Conservation (phyloP, 371 early-diverging fungal species). For the Mycotypha africana region DNA sequence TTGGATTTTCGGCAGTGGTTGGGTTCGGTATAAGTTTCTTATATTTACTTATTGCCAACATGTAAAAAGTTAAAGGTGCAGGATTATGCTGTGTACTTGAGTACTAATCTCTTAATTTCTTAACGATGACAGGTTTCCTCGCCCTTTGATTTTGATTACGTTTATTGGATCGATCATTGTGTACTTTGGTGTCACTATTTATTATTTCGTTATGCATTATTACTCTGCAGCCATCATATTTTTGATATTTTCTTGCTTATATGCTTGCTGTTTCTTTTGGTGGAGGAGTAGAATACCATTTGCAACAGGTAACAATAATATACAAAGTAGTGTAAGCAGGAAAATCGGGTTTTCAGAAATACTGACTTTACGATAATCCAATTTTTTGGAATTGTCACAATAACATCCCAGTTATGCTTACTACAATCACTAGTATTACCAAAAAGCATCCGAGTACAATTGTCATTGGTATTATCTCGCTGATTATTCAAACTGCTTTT, state of each 20-base stretch:
- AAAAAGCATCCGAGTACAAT: slow-evolving; percentile 54
- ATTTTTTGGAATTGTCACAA: neutral
- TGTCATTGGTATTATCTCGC: slow-evolving; percentile 30
- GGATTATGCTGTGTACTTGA: neutral
- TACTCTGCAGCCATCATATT: slow-evolving; percentile 51
- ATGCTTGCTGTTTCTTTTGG: slow-evolving; percentile 37
- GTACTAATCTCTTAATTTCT: neutral
- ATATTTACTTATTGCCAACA: slow-evolving; percentile 43
- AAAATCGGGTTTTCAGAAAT: neutral
- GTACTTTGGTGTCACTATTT: slow-evolving; percentile 46
- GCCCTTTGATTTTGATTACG: slow-evolving; percentile 34
- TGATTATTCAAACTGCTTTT: slow-evolving; percentile 48
- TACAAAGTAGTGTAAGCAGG: neutral
- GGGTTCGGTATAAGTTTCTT: slow-evolving; percentile 51
- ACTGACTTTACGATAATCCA: no score
- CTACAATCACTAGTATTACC: slow-evolving; percentile 50
- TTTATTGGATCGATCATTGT: slow-evolving; percentile 45
- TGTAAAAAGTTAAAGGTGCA: slow-evolving; percentile 25
- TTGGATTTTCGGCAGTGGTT: slow-evolving; percentile 45
- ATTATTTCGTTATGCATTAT: slow-evolving; percentile 44
- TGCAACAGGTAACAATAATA: slow-evolving; percentile 45
- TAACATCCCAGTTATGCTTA: slow-evolving; percentile 36
- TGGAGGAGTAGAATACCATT: slow-evolving; percentile 53
- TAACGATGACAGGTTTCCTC: slow-evolving; percentile 24
- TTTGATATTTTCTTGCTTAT: slow-evolving; percentile 38